Base-by-base conservation (phyloP, 2,329 filamentous ascomycete species). In the Trichoderma sp. region DNA sequence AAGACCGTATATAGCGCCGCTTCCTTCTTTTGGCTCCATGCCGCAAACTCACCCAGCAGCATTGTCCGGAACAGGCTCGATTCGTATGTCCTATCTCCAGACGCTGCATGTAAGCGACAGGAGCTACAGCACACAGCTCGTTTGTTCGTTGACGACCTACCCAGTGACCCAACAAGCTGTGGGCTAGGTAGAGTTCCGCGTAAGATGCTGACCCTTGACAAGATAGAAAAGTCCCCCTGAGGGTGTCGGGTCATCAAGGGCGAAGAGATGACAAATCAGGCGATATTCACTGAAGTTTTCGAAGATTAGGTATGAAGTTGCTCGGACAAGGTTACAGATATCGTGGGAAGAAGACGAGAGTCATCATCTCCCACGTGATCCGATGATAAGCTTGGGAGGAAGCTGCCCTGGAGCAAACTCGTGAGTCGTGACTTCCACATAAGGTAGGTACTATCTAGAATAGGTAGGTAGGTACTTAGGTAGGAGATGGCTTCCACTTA, bases 1-100 rank as follows among this genome's bases (percentile, higher is more conserved):
- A 39, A 61, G 58, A 61, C 58, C 58, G 58, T 44, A 61, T 61
- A 61, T 61, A 61, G 58, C 58, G 58, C 21, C 58, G 34, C 14
- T 24, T 55, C 34, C 15, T 55, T 19, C 15, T 54, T 41, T 21
- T 30, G 24, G n/a, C 26, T 39, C 19, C 21, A 14, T 5, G 34
- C 34, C 2, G 7, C 5, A 9, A 4, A 39, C 17, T 34, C 12
- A 21, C 50, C 34, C 34, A 39, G 19, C n/a, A 52, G 9, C 26
- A 34, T 39, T 39, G 9, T 48, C 28, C n/a, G 12, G 26, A 14
- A 34, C 3, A 41, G 3, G 30, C 56, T 15, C 44, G 19, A 9
- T 61, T 17, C 15, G 41, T 30, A 19, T 51, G n/a, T 5, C 56
- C 56, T 15, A 47, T 2, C 39, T 34, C 2, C 7, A 48, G 44